These are phyloP conservation scores for Coemansia sp. DNA, from an alignment of 192 early-diverging fungal species.

Conservation along the genomic window DNA sequence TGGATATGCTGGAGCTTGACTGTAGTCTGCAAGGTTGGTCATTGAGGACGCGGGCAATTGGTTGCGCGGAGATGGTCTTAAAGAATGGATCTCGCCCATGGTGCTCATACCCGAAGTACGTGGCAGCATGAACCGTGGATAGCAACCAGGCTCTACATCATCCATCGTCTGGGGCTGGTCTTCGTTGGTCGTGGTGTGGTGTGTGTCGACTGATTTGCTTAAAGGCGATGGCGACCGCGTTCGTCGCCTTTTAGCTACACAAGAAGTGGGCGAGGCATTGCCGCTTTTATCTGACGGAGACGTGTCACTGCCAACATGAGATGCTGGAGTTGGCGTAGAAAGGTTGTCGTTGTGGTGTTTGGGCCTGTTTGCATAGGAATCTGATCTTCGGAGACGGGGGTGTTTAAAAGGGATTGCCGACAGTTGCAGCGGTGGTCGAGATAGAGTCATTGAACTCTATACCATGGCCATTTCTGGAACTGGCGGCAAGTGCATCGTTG, in stretches of 20 bases:
- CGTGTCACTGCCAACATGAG: no score
- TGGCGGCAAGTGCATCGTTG: constrained; percentile 26
- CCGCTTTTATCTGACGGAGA: no score
- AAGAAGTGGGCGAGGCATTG: neutral
- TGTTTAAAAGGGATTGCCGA: constrained; percentile 55
- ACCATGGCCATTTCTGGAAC: constrained; percentile 27
- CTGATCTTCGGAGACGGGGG: constrained; percentile 46
- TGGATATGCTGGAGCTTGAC: constrained; percentile 30
- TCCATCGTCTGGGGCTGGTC: neutral
- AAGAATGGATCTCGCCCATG: constrained; percentile 51
- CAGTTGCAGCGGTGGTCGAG: constrained; percentile 38
- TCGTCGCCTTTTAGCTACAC: constrained; percentile 11
- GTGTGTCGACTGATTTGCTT: neutral
- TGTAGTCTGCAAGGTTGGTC: constrained; percentile 16
- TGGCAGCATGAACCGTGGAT: constrained; percentile 46
- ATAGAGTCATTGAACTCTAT: constrained; percentile 26
- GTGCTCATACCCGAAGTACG: constrained; percentile 48
- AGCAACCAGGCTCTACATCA: constrained; percentile 8
- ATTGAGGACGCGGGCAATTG: constrained; percentile 15
- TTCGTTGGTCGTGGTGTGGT: neutral
- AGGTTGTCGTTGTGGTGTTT: neutral
- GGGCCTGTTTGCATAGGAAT: constrained; percentile 14
- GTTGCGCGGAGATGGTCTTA: constrained; percentile 15
- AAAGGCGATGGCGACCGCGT: neutral
- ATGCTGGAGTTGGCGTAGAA: neutral